Conservation (phyloP, 371 early-diverging fungal species). For the Fennellomyces sp. region DNA sequence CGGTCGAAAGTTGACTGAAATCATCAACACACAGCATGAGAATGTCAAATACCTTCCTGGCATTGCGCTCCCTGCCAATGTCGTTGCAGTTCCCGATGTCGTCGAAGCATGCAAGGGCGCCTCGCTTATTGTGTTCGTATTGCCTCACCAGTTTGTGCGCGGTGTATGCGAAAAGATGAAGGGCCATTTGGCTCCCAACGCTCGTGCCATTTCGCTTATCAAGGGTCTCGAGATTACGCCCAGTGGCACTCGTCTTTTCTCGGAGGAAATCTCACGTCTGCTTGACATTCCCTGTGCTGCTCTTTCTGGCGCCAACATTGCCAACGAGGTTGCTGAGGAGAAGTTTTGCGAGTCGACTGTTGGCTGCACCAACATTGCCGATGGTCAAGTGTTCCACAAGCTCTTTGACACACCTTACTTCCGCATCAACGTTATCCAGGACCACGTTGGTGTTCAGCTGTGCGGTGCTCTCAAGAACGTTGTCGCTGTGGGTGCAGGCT, state of each 20-base stretch:
- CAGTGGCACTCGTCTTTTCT: constrained; percentile 81
- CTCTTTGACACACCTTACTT: constrained; percentile 92
- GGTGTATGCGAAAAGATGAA: constrained; percentile 77
- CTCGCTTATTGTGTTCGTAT: constrained; percentile 92
- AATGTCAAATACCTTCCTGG: constrained; percentile 93
- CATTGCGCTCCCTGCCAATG: constrained; percentile 85
- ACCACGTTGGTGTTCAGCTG: constrained; percentile 94
- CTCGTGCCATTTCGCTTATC: constrained; percentile 93
- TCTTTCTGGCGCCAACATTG: constrained; percentile 99
- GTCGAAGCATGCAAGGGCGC: constrained; percentile 77
- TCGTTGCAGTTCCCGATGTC: constrained; percentile 85
- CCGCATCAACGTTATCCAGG: constrained; percentile 81
- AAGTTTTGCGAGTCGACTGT: constrained; percentile 97
- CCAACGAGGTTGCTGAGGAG: constrained; percentile 95
- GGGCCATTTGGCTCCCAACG: constrained; percentile 63
- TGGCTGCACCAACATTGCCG: constrained; percentile 66
- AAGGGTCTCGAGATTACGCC: constrained; percentile 90
- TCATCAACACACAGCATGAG: constrained; percentile 94
- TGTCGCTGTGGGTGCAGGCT: constrained; percentile 96
- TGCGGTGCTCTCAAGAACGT: constrained; percentile 99
- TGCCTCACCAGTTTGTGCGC: constrained; percentile 97
- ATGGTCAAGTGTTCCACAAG: constrained; percentile 80
- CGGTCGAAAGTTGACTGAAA: constrained; percentile 84
- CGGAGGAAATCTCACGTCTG: constrained; percentile 83
- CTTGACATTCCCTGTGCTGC: constrained; percentile 81